A percentile compares a stretch with the other conserved stretches of the same genome.
phyloP scores from a whole-genome alignment of 2,329 filamentous ascomycete species.

The Zasmidium cellare region DNA sequence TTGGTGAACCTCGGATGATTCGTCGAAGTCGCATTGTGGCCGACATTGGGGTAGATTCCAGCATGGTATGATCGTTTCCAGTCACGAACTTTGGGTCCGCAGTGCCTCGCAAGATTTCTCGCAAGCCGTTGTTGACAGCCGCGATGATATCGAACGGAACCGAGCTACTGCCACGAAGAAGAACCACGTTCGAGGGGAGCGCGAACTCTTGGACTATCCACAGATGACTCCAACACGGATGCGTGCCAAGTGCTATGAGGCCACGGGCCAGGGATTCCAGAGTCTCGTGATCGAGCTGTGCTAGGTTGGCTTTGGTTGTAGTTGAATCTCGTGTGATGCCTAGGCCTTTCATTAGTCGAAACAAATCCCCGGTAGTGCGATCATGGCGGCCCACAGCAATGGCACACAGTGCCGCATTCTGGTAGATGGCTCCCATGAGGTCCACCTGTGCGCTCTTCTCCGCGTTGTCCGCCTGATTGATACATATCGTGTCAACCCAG shows the following conservation, averaged over 20 bases:
- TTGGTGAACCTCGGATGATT: neutral
- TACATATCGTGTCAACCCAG: conserved; percentile 11
- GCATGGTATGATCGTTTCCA: neutral
- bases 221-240: neutral
- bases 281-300: neutral
- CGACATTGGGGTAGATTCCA: neutral
- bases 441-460: conserved; percentile 7
- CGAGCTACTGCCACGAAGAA: neutral
- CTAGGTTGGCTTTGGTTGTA: neutral
- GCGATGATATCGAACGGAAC: neutral
- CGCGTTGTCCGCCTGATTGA: conserved; percentile 4
- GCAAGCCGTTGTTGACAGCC: neutral
- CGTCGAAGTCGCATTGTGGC: neutral
- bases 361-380: neutral
- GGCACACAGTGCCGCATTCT: neutral
- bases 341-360: neutral
- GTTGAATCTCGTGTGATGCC: neutral
- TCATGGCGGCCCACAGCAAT: neutral
- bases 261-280: neutral
- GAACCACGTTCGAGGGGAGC: neutral
- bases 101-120: neutral
- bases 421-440: conserved; percentile 4
- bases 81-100: too few relatives aligned
- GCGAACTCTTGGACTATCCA: neutral
- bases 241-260: neutral